Base-by-base conservation (phyloP, 371 early-diverging fungal genomes). In the Apophysomyces ossiformis region DNA sequence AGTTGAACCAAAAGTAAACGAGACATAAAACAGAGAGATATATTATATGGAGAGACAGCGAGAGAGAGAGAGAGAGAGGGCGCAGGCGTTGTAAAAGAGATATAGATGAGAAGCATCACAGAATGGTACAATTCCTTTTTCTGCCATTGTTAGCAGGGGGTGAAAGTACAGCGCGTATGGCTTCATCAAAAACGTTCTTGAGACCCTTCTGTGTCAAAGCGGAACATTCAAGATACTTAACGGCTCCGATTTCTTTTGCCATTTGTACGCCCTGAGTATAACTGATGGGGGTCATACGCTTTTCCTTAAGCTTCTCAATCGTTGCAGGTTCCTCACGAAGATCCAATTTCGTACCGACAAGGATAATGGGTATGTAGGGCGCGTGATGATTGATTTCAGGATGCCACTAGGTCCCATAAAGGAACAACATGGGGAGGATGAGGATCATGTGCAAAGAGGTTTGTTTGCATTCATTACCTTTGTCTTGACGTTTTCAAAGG, bases 271-370 rank as follows among this genome's bases (percentile, higher is more conserved):
- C 97, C 76, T 94, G 93, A 57, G 89, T 83, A 83, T 91, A 95
- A 45, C 91, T 82, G 74, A 97, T 94, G 47, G 96, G 96, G 60
- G 91, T 76, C 95, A 92, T 90, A 46, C 90, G 83, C 86, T 93
- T 94, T 70, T 90, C 88, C 43, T 82, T 79, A 56, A 96, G 87
- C 83, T 93, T 91, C 61, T 94, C 93, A 61, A 95, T 85, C 16
- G 92, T 94, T 35, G 93, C 92, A 39, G 79, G 77, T 79, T 96
- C 96, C 76, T 96, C 95, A 68, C 97, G 93, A 73, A 97, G 84
- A 91, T 99, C 99, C 58, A 93, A 85, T 85, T 99, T 99, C 58
- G 98, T 97, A 21, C 98, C 97, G 36, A 98, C 97, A 37, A 99
- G 89, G 68, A 99, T 94, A 64, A 92, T 89, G 46, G 99, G 98